Conservation (phyloP, 1,139 yeast genomes). For the Blastobotrys raffinosifermentans region DNA sequence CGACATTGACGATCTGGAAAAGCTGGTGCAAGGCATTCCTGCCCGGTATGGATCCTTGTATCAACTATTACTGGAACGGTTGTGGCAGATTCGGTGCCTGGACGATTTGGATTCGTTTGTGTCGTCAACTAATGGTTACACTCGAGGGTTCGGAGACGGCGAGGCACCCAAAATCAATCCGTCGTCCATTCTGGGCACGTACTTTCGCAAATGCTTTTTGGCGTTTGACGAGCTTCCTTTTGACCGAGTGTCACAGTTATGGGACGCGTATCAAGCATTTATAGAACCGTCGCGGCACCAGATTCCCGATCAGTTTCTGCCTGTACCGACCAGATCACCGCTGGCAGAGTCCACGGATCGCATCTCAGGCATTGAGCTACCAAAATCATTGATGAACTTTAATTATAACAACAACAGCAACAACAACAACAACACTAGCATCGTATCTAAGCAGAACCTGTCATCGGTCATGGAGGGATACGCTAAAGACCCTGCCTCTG, state of each 20-base stretch:
- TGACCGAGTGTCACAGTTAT: slow-evolving; percentile 50
- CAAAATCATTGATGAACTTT: too few relatives aligned
- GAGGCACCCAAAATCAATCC: slow-evolving; percentile 7
- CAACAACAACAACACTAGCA: too few relatives aligned
- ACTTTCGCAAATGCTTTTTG: slow-evolving; percentile 39
- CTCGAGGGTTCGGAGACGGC: too few relatives aligned
- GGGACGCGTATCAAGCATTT: slow-evolving; percentile 49
- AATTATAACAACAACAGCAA: too few relatives aligned
- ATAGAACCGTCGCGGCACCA: too few relatives aligned
- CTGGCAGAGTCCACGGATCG: too few relatives aligned
- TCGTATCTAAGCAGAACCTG: too few relatives aligned
- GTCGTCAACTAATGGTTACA: slow-evolving; percentile 7
- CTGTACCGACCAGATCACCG: too few relatives aligned
- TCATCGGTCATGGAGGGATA: too few relatives aligned
- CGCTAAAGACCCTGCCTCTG: slow-evolving; percentile 38
- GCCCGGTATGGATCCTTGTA: slow-evolving; percentile 8
- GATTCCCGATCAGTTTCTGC: too few relatives aligned
- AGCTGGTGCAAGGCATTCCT: neutral
- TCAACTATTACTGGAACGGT: slow-evolving; percentile 11
- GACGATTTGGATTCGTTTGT: slow-evolving; percentile 17
- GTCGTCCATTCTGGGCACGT: slow-evolving; percentile 36
- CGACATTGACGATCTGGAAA: slow-evolving; percentile 6
- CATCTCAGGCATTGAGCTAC: too few relatives aligned
- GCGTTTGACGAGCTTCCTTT: slow-evolving; percentile 52
- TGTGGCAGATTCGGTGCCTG: slow-evolving; percentile 14